These are phyloP conservation scores for Mycena crocata DNA, from an alignment of 768 basidiomycete genomes.

Conservation along the genomic window DNA sequence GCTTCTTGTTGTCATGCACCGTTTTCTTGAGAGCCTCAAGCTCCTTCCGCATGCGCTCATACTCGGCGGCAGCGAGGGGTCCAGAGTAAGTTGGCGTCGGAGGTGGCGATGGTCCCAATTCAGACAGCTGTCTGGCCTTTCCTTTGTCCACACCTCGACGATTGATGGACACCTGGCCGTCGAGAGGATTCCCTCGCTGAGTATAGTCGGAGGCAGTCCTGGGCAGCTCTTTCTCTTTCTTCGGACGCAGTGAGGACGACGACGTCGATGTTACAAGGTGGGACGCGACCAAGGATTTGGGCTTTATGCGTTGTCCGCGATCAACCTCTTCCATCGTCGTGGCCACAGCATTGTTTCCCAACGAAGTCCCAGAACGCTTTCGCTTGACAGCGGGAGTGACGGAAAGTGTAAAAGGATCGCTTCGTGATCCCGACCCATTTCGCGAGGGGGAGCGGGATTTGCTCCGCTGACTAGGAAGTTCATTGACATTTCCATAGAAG, in stretches of 20 bases:
- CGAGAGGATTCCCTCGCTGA: background rate
- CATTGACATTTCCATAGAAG: conserved; percentile 1
- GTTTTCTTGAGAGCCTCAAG: conserved; percentile 65
- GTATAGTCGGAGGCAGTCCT: background rate
- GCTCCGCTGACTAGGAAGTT: conserved; percentile 12
- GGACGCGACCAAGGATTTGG: conserved; percentile 12
- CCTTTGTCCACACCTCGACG: conserved; percentile 23
- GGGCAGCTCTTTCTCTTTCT: conserved; percentile 22
- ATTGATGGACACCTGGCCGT: background rate
- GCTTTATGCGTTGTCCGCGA: conserved; percentile 32
- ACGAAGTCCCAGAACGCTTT: conserved; percentile 27
- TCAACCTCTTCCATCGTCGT: conserved; percentile 19
- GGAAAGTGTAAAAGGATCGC: conserved; percentile 27
- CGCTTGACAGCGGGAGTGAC: conserved; percentile 25
- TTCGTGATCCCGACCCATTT: conserved; percentile 27
- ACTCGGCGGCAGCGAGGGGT: conserved; percentile 58
- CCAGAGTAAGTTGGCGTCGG: conserved; percentile 38
- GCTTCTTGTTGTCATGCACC: conserved; percentile 60
- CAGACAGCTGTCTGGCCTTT: conserved; percentile 18
- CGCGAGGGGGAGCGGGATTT: conserved; percentile 37
- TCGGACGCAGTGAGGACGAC: conserved; percentile 17
- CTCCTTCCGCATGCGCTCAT: conserved; percentile 67
- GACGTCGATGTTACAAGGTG: background rate
- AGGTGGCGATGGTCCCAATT: background rate
- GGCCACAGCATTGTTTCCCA: background rate